Evolutionary conservation across 2,329 filamentous ascomycete genomes (phyloP).

Genomic region (Pyrenochaeta sp.): DNA sequence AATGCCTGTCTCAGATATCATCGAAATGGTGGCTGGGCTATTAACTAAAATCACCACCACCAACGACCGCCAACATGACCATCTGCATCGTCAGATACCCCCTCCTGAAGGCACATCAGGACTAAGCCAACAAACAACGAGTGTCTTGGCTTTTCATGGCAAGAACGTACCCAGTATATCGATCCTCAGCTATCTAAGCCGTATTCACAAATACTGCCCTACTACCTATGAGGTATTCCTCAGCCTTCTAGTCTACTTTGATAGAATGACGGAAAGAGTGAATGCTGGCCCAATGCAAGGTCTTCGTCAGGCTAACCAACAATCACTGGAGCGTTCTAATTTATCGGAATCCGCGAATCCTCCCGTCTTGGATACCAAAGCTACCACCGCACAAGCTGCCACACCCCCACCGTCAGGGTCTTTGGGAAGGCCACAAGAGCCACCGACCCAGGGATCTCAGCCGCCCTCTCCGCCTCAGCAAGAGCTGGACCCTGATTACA

Average conservation of each 20-base stretch:
- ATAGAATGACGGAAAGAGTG: constrained; percentile 96
- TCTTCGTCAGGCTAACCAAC: constrained; percentile 61
- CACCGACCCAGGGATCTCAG: constrained; percentile 34
- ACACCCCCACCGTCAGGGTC: constrained; percentile 60
- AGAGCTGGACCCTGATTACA: constrained; percentile 57
- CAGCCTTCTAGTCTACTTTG: constrained; percentile 94
- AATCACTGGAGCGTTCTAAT: constrained; percentile 50
- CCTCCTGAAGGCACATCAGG: constrained; percentile 65
- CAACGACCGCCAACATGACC: constrained; percentile 93
- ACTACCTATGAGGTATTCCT: constrained; percentile 98
- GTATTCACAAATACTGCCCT: constrained; percentile 98
- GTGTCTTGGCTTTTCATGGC: constrained; percentile 92
- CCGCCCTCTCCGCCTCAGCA: constrained; percentile 48
- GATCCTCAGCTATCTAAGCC: constrained; percentile 91
- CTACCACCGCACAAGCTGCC: constrained; percentile 50
- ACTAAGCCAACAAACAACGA: constrained; percentile 70
- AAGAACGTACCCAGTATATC: constrained; percentile 98
- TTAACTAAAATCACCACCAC: constrained; percentile 97
- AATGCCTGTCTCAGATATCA: constrained; percentile 97
- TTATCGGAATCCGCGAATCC: constrained; percentile 34
- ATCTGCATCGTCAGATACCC: constrained; percentile 77
- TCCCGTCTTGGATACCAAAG: constrained; percentile 32
- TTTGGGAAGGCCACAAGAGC: constrained; percentile 50
- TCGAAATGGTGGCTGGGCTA: constrained; percentile 97
- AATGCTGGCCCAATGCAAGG: constrained; percentile 80